Conservation (phyloP, 2,329 filamentous ascomycete genomes). For the Colletotrichum higginsianum region DNA sequence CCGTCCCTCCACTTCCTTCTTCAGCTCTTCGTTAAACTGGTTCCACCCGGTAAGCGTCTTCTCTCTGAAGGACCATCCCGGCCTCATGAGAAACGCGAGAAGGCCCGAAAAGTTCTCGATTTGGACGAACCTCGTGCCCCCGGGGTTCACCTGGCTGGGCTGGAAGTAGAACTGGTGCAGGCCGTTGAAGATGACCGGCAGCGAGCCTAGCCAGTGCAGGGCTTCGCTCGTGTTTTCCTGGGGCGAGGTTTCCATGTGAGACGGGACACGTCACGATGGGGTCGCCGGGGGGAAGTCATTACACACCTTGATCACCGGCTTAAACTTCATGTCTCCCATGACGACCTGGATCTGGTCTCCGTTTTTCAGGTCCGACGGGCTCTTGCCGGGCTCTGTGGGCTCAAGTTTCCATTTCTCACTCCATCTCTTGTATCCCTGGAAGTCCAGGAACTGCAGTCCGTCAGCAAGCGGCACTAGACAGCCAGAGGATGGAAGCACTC, state of each 20-base stretch:
- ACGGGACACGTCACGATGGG: too few species aligned
- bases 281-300: rapidly evolving
- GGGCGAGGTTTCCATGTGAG: not conserved
- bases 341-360: slow-evolving; percentile 22
- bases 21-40: slow-evolving; percentile 19
- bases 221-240: slow-evolving; percentile 20
- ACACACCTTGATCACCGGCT: slow-evolving; percentile 11
- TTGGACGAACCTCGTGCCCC: slow-evolving; percentile 7
- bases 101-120: slow-evolving; percentile 12
- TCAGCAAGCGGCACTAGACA: not conserved
- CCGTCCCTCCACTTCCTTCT: slow-evolving; percentile 13
- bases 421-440: slow-evolving; percentile 15
- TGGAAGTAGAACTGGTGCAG: slow-evolving; percentile 22
- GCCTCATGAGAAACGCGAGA: slow-evolving; percentile 8
- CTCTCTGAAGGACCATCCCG: not conserved
- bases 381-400: slow-evolving; percentile 3
- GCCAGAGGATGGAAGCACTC: too few species aligned
- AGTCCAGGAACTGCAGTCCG: slow-evolving; percentile 13
- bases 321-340: slow-evolving; percentile 5
- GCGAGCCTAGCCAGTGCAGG: slow-evolving; percentile 13
- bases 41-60: slow-evolving; percentile 6
- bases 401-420: slow-evolving; percentile 5
- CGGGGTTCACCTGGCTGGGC: slow-evolving; percentile 1
- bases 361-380: slow-evolving; percentile 6
- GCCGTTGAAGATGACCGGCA: slow-evolving; percentile 6